Evolutionary conservation across 1,139 yeast genomes (phyloP), one percentile per base, ranked within the genome.

Genomic region (Suzukiozyma palmioleophila): DNA sequence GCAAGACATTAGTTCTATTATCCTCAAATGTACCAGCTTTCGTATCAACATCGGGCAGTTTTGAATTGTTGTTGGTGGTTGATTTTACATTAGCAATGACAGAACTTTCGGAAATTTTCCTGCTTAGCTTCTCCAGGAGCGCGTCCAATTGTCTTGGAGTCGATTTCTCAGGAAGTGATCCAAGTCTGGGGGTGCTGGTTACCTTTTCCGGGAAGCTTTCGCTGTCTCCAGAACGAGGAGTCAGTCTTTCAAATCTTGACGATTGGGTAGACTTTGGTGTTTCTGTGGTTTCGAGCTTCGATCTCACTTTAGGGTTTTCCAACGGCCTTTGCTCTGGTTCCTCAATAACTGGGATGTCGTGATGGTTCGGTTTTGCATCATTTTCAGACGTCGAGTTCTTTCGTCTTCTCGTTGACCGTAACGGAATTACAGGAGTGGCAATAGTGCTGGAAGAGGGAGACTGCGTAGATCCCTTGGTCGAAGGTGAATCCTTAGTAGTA

Each of bases 331-430:
- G 28, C 5, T 10, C n/a, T 12, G n/a, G 12, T 5, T 12, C 11
- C 13, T 11, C 12, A 11, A 12, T 11, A 11, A 26, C n/a, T 13
- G 12, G 15, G 4, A 14, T 5, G 4, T 10, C 26, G 35, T 13
- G 31, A 22, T 9, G 9, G 11, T 29, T 16, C 24, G 9, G 22
- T 12, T 28, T 33, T 3, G 8, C n/a, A 10, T 33, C 36, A 11
- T 11, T 25, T 31, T 15, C 21, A 12, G 28, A 8, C 8, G 14
- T 10, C n/a, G 36, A 33, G 33, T 46, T 42, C 8, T 37, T 39
- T 30, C 50, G 36, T 35, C 52, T 40, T 35, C 52, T 37, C 6
- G 47, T 37, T 8, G 52, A 48, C 33, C 52, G 39, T 35, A 44
- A 38, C 3, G 52, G 52, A 9, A 33, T 33, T 7, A 24, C 30